Conservation (phyloP, 805 yeast species). For the Kuraishia piskuri region DNA sequence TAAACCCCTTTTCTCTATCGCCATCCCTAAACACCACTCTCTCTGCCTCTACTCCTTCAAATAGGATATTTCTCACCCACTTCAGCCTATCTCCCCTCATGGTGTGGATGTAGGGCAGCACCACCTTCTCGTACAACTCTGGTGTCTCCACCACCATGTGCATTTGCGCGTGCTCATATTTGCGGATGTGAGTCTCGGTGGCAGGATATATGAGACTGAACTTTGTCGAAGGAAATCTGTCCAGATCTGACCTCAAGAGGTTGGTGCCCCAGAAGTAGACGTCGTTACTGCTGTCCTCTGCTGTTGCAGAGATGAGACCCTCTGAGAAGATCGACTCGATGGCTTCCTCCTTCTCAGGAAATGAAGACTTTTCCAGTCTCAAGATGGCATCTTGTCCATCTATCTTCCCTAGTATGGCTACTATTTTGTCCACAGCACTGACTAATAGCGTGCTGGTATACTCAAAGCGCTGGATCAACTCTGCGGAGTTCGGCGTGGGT, state of each 20-base stretch:
- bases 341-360: slow-evolving; percentile 26
- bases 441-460: slow-evolving; percentile 38
- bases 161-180: slow-evolving; percentile 52
- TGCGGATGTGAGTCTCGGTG: slow-evolving; percentile 72
- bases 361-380: slow-evolving; percentile 66
- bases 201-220: slow-evolving; percentile 84
- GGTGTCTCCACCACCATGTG: slow-evolving; percentile 79
- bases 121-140: slow-evolving; percentile 50
- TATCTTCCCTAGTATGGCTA: slow-evolving; percentile 65
- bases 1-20: slow-evolving; percentile 46
- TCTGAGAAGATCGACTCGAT: slow-evolving; percentile 7
- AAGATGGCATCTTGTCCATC: slow-evolving; percentile 55
- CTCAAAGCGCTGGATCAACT: slow-evolving; percentile 30
- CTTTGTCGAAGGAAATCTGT: slow-evolving; percentile 50
- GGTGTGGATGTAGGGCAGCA: slow-evolving; percentile 66
- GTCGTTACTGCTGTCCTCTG: slow-evolving; percentile 59
- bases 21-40: slow-evolving; percentile 64
- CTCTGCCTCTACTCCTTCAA: slow-evolving; percentile 78
- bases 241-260: slow-evolving; percentile 37
- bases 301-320: slow-evolving; percentile 15
- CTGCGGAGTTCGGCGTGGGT: slow-evolving; percentile 3
- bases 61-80: slow-evolving; percentile 86
- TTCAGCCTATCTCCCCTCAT: slow-evolving; percentile 72
- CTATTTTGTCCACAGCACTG: slow-evolving; percentile 59
- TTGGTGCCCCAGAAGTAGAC: slow-evolving; percentile 78